These are phyloP conservation scores for Fagopyrum homotropicum DNA, from an alignment of 148 eudicot species.

Conservation along the genomic window DNA sequence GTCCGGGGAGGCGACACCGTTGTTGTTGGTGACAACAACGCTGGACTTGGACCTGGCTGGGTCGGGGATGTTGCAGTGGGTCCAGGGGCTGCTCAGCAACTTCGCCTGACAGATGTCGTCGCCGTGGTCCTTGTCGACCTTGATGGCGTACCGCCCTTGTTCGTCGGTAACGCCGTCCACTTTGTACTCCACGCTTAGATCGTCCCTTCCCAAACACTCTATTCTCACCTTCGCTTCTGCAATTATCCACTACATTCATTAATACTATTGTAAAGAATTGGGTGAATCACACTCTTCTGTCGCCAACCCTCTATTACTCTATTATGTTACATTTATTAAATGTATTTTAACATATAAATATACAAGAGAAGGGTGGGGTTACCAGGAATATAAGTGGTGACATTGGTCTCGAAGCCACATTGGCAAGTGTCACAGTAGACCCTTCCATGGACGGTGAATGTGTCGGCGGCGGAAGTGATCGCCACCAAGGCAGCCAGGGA, in stretches of 20 bases:
- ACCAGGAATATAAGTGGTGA: slow-evolving; percentile 51
- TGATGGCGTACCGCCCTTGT: slow-evolving; percentile 36
- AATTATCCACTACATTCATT: not conserved
- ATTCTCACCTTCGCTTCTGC: slow-evolving; percentile 56
- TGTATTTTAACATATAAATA: not conserved
- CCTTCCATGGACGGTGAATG: slow-evolving; percentile 25
- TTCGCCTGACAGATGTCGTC: slow-evolving; percentile 48
- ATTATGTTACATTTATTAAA: no score
- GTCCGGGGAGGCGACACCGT: slow-evolving; percentile 39
- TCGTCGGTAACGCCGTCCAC: slow-evolving; percentile 24
- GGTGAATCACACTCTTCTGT: no score
- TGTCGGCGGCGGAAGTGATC: not conserved
- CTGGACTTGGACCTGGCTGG: slow-evolving; percentile 45
- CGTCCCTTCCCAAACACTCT: slow-evolving; percentile 38
- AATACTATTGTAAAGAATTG: no score
- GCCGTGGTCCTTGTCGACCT: slow-evolving; percentile 38
- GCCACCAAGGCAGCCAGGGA: slow-evolving; percentile 2
- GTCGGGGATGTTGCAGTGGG: slow-evolving; percentile 33
- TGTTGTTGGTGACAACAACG: slow-evolving; percentile 52
- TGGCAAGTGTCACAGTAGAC: slow-evolving; percentile 80
- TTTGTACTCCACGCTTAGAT: slow-evolving; percentile 17
- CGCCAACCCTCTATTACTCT: no score
- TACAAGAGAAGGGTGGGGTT: not conserved
- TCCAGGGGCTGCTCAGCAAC: slow-evolving; percentile 39
- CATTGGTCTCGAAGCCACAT: slow-evolving; percentile 62